phyloP scores from a whole-genome alignment of 2,329 filamentous ascomycete genomes.

The Cyphellophora europaea region DNA sequence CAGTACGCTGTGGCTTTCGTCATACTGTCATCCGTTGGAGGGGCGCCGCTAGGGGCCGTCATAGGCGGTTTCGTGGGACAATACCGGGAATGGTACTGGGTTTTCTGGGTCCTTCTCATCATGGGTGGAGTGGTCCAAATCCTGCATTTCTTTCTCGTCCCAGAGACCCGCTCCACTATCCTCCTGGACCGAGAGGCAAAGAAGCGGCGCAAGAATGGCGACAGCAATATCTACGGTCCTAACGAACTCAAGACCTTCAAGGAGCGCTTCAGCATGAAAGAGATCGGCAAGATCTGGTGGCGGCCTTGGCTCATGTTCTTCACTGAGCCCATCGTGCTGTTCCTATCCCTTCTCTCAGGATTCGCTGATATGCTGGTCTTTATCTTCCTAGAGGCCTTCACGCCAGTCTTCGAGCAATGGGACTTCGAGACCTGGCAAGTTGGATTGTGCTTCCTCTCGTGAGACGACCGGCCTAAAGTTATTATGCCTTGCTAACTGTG shows the following conservation, averaged over 20 bases:
- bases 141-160: slow-evolving; percentile 42
- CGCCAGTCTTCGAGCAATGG: slow-evolving; percentile 52
- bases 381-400: slow-evolving; percentile 56
- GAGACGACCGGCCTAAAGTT: slow-evolving; percentile 15
- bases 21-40: slow-evolving; percentile 47
- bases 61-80: slow-evolving; percentile 45
- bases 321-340: slow-evolving; percentile 55
- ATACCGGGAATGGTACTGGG: slow-evolving; percentile 46
- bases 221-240: slow-evolving; percentile 54
- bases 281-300: slow-evolving; percentile 49
- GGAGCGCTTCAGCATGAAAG: slow-evolving; percentile 49
- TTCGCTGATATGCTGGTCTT: slow-evolving; percentile 59
- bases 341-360: slow-evolving; percentile 51
- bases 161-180: slow-evolving; percentile 50
- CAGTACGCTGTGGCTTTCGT: slow-evolving; percentile 54
- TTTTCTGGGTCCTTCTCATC: slow-evolving; percentile 54
- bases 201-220: slow-evolving; percentile 41
- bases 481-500: not conserved
- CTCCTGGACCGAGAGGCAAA: slow-evolving; percentile 51
- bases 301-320: slow-evolving; percentile 57
- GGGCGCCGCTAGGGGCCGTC: slow-evolving; percentile 45
- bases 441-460: slow-evolving; percentile 46
- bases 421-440: slow-evolving; percentile 40
- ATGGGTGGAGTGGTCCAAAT: slow-evolving; percentile 44
- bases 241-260: slow-evolving; percentile 48